A percentile compares a stretch with the other conserved stretches of the same genome.
phyloP scores from a whole-genome alignment of 176 grass and related monocot species.

The Puccinellia tenuiflora region DNA sequence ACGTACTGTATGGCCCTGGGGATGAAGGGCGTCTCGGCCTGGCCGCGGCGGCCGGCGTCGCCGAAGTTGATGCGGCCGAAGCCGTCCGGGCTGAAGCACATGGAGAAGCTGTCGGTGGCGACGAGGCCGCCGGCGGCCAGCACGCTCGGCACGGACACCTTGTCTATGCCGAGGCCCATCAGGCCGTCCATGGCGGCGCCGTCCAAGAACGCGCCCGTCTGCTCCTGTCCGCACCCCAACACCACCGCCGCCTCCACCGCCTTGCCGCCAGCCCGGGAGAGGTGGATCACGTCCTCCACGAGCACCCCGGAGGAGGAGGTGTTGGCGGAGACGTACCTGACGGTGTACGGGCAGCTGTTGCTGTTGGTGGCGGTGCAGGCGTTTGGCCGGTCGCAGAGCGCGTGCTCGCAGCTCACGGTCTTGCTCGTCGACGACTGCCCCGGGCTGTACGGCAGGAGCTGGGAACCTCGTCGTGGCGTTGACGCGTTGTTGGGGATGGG shows the following conservation, averaged over 20 bases:
- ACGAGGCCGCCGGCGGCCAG: slow-evolving; percentile 30
- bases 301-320: slow-evolving; percentile 69
- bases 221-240: slow-evolving; percentile 80
- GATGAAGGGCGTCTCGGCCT: slow-evolving; percentile 63
- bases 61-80: slow-evolving; percentile 71
- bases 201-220: slow-evolving; percentile 38
- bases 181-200: slow-evolving; percentile 45
- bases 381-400: slow-evolving; percentile 41
- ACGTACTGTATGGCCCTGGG: neutral
- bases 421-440: slow-evolving; percentile 66
- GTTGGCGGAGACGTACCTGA: slow-evolving; percentile 40
- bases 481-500: neutral
- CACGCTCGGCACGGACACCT: slow-evolving; percentile 52
- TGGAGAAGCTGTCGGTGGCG: slow-evolving; percentile 62
- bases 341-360: slow-evolving; percentile 48
- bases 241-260: slow-evolving; percentile 40
- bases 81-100: slow-evolving; percentile 71
- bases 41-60: slow-evolving; percentile 38
- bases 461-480: neutral
- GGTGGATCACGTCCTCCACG: slow-evolving; percentile 65
- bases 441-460: slow-evolving; percentile 46
- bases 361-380: slow-evolving; percentile 37
- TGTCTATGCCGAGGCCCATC: slow-evolving; percentile 61
- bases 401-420: slow-evolving; percentile 38
- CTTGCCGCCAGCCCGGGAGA: slow-evolving; percentile 10